Percentiles rank a stretch among this genome's conserved stretches.
These are phyloP conservation scores for Zygotorulaspora chibaensis DNA, from an alignment of 805 yeast species.

Conservation along the genomic window DNA sequence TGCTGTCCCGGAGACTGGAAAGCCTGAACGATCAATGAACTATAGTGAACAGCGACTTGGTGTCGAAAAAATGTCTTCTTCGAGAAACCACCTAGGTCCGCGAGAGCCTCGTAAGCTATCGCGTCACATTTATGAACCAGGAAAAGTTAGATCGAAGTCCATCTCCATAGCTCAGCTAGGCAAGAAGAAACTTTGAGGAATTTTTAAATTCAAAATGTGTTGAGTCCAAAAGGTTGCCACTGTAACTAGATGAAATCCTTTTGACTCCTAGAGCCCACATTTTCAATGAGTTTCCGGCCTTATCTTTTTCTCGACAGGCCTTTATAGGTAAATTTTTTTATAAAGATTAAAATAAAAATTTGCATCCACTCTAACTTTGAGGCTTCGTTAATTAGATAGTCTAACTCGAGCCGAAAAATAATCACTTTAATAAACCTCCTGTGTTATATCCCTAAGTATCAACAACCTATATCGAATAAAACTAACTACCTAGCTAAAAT, in stretches of 20 bases:
- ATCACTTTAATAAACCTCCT: background rate
- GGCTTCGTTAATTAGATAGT: background rate
- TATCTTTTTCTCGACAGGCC: background rate
- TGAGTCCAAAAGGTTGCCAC: background rate
- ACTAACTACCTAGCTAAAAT: constrained; percentile 2
- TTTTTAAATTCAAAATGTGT: background rate
- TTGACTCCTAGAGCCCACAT: background rate
- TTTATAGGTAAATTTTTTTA: background rate
- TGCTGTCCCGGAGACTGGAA: background rate
- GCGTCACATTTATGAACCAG: background rate
- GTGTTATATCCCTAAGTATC: background rate
- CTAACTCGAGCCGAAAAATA: background rate
- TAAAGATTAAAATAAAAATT: background rate
- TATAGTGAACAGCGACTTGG: background rate
- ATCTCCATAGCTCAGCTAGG: constrained; percentile 8
- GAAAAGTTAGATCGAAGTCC: constrained; percentile 9
- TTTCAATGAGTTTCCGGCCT: background rate
- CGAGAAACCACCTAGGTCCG: background rate
- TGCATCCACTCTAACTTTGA: background rate
- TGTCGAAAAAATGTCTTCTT: background rate
- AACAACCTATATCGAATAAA: background rate
- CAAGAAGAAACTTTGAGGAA: background rate
- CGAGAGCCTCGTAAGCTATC: constrained; percentile 1
- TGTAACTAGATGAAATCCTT: background rate
- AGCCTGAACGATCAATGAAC: background rate